Evolutionary conservation across 768 basidiomycete species (phyloP).

Genomic region (Pulveroboletus sp.): DNA sequence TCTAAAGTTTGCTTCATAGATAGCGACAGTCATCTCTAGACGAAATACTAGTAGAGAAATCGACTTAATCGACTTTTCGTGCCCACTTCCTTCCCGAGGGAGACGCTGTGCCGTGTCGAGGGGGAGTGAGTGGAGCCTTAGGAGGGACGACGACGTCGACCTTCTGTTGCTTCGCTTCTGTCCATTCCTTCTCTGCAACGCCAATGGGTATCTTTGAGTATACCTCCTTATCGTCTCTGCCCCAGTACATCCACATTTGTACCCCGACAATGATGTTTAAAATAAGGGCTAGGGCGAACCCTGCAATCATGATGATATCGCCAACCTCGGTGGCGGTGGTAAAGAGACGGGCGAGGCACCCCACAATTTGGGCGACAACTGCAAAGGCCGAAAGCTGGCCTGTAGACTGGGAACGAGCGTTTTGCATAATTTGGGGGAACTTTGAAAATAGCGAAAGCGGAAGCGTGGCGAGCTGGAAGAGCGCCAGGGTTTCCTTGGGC

Average conservation of each 20-base stretch:
- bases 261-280: slow-evolving; percentile 80
- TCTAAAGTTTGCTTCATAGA: slow-evolving; percentile 12
- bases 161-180: slow-evolving; percentile 22
- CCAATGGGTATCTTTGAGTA: slow-evolving; percentile 16
- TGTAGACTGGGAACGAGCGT: slow-evolving; percentile 68
- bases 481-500: slow-evolving; percentile 48
- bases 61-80: slow-evolving; percentile 61
- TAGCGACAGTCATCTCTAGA: slow-evolving; percentile 11
- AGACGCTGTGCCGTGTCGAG: slow-evolving; percentile 38
- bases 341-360: slow-evolving; percentile 89
- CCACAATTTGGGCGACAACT: slow-evolving; percentile 79
- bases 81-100: slow-evolving; percentile 64
- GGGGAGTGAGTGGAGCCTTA: slow-evolving; percentile 39
- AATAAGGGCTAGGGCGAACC: slow-evolving; percentile 76
- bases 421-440: slow-evolving; percentile 87
- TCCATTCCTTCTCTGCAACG: slow-evolving; percentile 28
- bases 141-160: slow-evolving; percentile 44
- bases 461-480: slow-evolving; percentile 81
- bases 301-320: slow-evolving; percentile 74
- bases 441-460: slow-evolving; percentile 92
- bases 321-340: slow-evolving; percentile 89
- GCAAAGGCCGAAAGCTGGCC: slow-evolving; percentile 95
- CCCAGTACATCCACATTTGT: slow-evolving; percentile 87
- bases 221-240: slow-evolving; percentile 40
- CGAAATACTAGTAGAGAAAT: slow-evolving; percentile 6